These are phyloP conservation scores for Monosporascus sp. DNA, from an alignment of 2,329 filamentous ascomycete genomes.

Conservation along the genomic window DNA sequence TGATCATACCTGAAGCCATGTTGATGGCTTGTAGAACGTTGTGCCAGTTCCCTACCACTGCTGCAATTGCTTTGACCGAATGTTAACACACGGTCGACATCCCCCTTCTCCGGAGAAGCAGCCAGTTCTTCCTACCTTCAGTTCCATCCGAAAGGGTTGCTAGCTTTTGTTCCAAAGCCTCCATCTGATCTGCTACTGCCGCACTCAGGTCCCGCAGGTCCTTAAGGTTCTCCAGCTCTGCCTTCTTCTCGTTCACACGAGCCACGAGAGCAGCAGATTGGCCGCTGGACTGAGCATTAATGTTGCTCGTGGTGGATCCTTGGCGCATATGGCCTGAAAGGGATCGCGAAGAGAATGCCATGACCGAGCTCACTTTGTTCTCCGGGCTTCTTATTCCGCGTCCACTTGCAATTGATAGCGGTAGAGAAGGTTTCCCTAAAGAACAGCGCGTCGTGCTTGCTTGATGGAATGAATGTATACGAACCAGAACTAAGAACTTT, in stretches of 20 bases:
- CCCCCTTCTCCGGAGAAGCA: neutral
- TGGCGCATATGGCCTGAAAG: constrained; percentile 65
- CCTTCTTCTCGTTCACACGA: constrained; percentile 80
- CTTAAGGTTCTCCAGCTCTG: constrained; percentile 72
- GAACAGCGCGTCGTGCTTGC: no score
- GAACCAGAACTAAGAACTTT: no score
- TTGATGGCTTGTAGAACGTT: constrained; percentile 79
- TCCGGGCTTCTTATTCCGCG: neutral
- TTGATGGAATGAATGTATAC: no score
- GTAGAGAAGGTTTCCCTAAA: no score
- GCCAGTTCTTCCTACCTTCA: constrained; percentile 51
- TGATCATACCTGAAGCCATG: constrained; percentile 70
- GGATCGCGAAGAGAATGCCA: constrained; percentile 53
- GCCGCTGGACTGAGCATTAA: constrained; percentile 39
- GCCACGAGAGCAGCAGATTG: constrained; percentile 67
- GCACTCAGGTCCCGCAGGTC: constrained; percentile 75
- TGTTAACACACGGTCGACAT: constrained; percentile 6
- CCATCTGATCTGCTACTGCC: constrained; percentile 75
- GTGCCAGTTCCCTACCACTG: constrained; percentile 84
- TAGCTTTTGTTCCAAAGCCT: constrained; percentile 72
- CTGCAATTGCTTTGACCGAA: constrained; percentile 60
- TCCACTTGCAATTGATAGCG: no score
- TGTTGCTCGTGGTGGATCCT: constrained; percentile 43
- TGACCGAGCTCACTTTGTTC: constrained; percentile 21
- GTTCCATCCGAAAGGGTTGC: constrained; percentile 75